These are phyloP conservation scores for Fusarium subtropicale DNA, from an alignment of 2,329 filamentous ascomycete genomes.

Conservation along the genomic window DNA sequence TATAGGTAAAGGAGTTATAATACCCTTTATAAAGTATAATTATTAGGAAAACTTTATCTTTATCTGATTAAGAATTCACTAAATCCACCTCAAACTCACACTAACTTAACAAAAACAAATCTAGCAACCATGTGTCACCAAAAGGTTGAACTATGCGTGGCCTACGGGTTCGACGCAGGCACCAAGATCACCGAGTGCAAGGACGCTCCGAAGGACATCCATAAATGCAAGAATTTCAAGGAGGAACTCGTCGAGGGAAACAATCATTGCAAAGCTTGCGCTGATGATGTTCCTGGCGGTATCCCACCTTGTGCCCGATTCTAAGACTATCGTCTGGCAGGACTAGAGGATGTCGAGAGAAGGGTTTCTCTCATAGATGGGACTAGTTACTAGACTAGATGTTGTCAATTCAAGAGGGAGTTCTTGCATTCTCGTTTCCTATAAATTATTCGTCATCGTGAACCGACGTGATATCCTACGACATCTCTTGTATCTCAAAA, in stretches of 20 bases:
- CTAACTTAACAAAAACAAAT: background rate
- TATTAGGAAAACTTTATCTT: no score
- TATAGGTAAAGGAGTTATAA: no score
- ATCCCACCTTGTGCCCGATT: background rate
- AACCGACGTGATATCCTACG: no score
- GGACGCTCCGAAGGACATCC: background rate
- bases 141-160: background rate
- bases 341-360: background rate
- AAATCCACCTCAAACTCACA: background rate
- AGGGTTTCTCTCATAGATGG: accelerated
- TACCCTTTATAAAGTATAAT: no score
- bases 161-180: background rate
- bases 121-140: background rate
- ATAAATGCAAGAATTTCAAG: background rate
- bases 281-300: no score
- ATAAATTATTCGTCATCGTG: background rate
- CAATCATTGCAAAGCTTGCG: no score
- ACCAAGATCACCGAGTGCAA: background rate
- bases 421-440: background rate
- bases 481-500: background rate
- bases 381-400: background rate
- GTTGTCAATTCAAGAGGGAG: background rate
- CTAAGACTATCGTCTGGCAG: background rate
- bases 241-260: background rate
- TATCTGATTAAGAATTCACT: no score